Conservation (phyloP, 2,329 filamentous ascomycete species). For the Fusarium beomiforme region DNA sequence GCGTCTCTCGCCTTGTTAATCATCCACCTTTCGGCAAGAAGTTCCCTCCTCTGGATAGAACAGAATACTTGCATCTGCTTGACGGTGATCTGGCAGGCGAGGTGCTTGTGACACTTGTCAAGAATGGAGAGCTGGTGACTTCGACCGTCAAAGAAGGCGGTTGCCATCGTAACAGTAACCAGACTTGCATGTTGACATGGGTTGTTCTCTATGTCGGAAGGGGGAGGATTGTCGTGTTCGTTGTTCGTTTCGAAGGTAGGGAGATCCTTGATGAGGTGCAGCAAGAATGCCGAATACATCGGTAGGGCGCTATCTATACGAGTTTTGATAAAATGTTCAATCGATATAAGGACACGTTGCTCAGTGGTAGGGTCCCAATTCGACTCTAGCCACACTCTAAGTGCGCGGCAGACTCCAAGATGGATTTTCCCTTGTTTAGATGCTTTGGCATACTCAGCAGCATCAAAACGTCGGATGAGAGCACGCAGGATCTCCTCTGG, state of each 20-base stretch:
- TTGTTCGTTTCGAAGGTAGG: background rate
- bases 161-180: background rate
- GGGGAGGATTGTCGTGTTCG: background rate
- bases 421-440: background rate
- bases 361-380: background rate
- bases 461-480: background rate
- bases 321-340: background rate
- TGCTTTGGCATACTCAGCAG: background rate
- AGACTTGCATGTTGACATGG: background rate
- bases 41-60: background rate
- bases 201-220: background rate
- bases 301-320: background rate
- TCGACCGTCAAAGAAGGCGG: background rate
- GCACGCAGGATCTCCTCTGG: background rate
- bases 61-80: background rate
- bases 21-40: background rate
- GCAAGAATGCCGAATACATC: background rate
- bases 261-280: background rate
- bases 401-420: background rate
- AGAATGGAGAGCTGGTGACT: background rate
- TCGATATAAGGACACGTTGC: background rate
- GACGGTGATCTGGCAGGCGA: background rate
- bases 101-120: background rate
- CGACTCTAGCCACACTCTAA: background rate
- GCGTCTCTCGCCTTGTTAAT: background rate